phyloP scores from a whole-genome alignment of 2,329 filamentous ascomycete species.

The Fusarium beomiforme region DNA sequence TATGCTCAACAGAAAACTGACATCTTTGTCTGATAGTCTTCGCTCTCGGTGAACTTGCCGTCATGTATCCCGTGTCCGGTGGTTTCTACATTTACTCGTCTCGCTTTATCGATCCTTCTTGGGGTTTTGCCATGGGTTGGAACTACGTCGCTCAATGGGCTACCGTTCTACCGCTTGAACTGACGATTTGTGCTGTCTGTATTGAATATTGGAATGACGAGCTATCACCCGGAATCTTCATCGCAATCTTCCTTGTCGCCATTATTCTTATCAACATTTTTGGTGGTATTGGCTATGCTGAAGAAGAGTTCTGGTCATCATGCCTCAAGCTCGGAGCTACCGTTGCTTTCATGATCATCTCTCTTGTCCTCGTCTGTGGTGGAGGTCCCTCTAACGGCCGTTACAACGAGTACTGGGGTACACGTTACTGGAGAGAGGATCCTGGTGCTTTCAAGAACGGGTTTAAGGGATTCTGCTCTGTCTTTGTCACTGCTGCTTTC shows the following conservation, averaged over 20 bases:
- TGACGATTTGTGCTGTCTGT: constrained; percentile 62
- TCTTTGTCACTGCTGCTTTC: constrained; percentile 78
- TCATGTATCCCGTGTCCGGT: constrained; percentile 70
- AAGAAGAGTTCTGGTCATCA: constrained; percentile 67
- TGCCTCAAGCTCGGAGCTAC: constrained; percentile 66
- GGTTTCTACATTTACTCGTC: constrained; percentile 71
- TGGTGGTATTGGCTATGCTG: constrained; percentile 62
- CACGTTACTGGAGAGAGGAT: constrained; percentile 46
- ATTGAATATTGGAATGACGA: constrained; percentile 62
- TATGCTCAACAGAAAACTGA: constrained; percentile 2
- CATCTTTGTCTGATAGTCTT: constrained; percentile 51
- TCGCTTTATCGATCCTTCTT: constrained; percentile 71
- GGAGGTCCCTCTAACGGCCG: constrained; percentile 61
- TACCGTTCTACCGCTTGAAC: constrained; percentile 60
- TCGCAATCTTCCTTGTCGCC: constrained; percentile 61
- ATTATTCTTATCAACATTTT: constrained; percentile 65
- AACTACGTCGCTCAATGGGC: constrained; percentile 60
- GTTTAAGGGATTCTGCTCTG: constrained; percentile 75
- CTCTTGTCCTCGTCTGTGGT: constrained; percentile 65
- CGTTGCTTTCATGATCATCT: constrained; percentile 70
- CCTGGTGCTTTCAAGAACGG: constrained; percentile 71
- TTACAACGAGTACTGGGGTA: constrained; percentile 57
- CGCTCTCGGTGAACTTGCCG: constrained; percentile 69
- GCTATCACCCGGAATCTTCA: constrained; percentile 62
- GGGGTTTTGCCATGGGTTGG: constrained; percentile 64